Evolutionary conservation across 2,329 filamentous ascomycete species (phyloP).

Genomic region (Phaeosphaeria sp.): DNA sequence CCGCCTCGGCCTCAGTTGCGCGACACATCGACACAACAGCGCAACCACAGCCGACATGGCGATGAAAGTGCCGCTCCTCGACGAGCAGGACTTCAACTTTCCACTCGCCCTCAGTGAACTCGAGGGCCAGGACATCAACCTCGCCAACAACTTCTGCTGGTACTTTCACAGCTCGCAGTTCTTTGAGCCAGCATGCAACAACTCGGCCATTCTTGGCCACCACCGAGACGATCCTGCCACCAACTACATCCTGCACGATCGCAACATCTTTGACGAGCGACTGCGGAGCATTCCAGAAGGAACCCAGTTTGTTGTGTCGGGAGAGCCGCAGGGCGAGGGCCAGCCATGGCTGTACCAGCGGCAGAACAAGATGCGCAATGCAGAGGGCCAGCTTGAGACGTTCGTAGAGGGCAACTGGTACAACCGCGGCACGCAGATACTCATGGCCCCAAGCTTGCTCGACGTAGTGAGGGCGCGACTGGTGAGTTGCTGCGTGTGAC

Average conservation of each 20-base stretch:
- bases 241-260: constrained; percentile 58
- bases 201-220: constrained; percentile 58
- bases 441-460: constrained; percentile 66
- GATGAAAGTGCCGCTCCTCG: constrained; percentile 35
- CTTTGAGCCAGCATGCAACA: constrained; percentile 67
- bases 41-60: constrained; percentile 27
- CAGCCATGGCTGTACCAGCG: constrained; percentile 61
- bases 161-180: constrained; percentile 70
- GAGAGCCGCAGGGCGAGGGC: constrained; percentile 61
- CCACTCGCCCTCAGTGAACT: constrained; percentile 30
- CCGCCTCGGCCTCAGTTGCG: neutral
- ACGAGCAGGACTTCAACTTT: constrained; percentile 40
- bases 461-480: constrained; percentile 64
- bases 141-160: constrained; percentile 56
- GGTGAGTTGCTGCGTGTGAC: constrained; percentile 45
- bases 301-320: constrained; percentile 65
- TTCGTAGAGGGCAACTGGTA: constrained; percentile 65
- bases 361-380: constrained; percentile 40
- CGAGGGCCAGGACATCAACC: constrained; percentile 29
- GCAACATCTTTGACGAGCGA: constrained; percentile 62
- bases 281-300: constrained; percentile 60
- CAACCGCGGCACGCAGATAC: constrained; percentile 65
- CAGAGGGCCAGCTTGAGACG: constrained; percentile 52
- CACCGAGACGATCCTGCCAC: constrained; percentile 52
- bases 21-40: constrained; percentile 5